These are phyloP conservation scores for Arthrocladium fulminans DNA, from an alignment of 2,329 filamentous ascomycete genomes.

Conservation along the genomic window DNA sequence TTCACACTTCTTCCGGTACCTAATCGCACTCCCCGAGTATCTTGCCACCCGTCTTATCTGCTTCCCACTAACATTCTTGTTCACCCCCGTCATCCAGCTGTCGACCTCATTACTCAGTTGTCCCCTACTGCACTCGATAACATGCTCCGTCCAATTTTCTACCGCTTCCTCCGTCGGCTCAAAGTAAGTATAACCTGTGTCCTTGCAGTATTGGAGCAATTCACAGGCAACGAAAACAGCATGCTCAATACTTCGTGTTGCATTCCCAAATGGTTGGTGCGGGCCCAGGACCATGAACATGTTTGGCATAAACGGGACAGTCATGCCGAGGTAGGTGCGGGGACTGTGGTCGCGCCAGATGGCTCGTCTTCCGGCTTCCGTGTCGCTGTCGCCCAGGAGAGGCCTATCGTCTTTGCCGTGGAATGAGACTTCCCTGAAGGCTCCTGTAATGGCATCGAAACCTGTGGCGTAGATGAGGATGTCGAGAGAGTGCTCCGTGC, in stretches of 20 bases:
- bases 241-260: conserved; percentile 27
- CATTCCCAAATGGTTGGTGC: conserved; percentile 37
- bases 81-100: conserved; percentile 49
- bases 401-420: conserved; percentile 28
- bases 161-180: conserved; percentile 36
- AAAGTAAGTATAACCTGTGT: conserved; percentile 27
- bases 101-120: conserved; percentile 42
- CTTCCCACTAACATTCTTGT: conserved; percentile 42
- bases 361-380: conserved; percentile 13
- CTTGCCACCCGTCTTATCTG: conserved; percentile 39
- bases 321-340: conserved; percentile 34
- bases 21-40: conserved; percentile 39
- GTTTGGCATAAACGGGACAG: conserved; percentile 38
- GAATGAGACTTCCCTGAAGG: conserved; percentile 35
- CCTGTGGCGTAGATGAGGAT: conserved; percentile 36
- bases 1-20: conserved; percentile 28
- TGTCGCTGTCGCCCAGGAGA: conserved; percentile 28
- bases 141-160: conserved; percentile 41
- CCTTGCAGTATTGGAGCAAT: conserved; percentile 22
- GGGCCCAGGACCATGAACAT: conserved; percentile 47
- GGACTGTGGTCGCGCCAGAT: conserved; percentile 24
- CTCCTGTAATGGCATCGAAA: conserved; percentile 36
- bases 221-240: conserved; percentile 33
- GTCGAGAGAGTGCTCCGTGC: conserved; percentile 32
- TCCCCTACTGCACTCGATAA: conserved; percentile 38